phyloP scores from a whole-genome alignment of 257 asterid species.

The Pogostemon cablin region DNA sequence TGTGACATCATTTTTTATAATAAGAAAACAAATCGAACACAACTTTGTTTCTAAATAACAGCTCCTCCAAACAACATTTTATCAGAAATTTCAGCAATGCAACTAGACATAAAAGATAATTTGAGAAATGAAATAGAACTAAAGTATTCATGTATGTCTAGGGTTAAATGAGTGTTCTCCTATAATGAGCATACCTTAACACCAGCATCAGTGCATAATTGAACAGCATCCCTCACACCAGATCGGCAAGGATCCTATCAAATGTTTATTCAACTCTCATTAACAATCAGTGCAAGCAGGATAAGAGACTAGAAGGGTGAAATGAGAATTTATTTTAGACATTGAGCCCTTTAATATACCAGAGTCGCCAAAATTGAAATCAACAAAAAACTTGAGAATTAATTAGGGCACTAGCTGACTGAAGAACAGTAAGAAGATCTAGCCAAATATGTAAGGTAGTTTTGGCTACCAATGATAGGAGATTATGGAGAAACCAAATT shows the following conservation, averaged over 20 bases:
- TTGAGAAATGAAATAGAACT: neutral
- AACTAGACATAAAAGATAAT: neutral
- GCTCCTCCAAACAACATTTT: slow-evolving; percentile 8
- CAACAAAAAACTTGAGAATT: neutral
- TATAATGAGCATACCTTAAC: slow-evolving; percentile 63
- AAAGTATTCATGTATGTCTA: neutral
- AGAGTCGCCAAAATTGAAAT: neutral
- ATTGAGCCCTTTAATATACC: neutral
- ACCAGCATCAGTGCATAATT: slow-evolving; percentile 77
- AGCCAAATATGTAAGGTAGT: neutral
- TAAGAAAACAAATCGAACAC: neutral
- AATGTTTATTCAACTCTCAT: slow-evolving; percentile 22
- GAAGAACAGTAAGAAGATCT: neutral
- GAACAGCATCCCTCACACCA: slow-evolving; percentile 84
- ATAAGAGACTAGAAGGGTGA: neutral
- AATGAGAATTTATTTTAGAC: neutral
- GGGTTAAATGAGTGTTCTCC: neutral
- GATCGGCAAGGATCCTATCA: slow-evolving; percentile 96
- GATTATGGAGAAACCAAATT: slow-evolving; percentile 8
- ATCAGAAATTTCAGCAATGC: neutral
- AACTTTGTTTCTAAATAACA: neutral
- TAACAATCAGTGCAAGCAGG: slow-evolving; percentile 3
- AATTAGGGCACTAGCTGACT: neutral
- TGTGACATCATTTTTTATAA: neutral
- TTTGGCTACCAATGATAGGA: slow-evolving; percentile 1